Conservation (phyloP, 305 asterid genomes). For the Solanum hybrid region DNA sequence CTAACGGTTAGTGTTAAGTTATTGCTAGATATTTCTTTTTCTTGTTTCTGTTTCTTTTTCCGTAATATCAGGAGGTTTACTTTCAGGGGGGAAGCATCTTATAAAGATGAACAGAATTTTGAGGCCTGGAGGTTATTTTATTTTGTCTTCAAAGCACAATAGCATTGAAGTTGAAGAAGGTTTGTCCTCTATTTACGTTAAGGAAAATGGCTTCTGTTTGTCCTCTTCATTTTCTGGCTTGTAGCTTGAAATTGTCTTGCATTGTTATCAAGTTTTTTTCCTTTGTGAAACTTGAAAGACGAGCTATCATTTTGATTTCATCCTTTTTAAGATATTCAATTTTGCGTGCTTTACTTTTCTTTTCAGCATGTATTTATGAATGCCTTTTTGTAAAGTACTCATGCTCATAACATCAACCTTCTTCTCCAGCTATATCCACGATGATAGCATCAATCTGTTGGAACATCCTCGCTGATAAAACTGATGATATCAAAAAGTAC, state of each 20-base stretch:
- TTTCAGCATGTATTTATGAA: neutral
- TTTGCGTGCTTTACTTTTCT: neutral
- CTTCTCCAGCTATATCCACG: slow-evolving; percentile 56
- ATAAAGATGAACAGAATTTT: slow-evolving; percentile 84
- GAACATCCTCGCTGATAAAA: slow-evolving; percentile 88
- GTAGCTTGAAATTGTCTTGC: neutral
- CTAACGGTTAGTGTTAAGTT: slow-evolving; percentile 49
- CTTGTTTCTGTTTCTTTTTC: slow-evolving; percentile 6
- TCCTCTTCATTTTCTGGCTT: neutral
- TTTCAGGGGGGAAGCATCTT: slow-evolving; percentile 79
- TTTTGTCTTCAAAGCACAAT: slow-evolving; percentile 61
- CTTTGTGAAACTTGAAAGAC: neutral
- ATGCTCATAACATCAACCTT: neutral
- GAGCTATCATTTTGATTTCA: neutral
- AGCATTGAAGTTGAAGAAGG: slow-evolving; percentile 91
- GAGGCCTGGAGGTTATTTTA: slow-evolving; percentile 96
- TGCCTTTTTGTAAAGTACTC: neutral
- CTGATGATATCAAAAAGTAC: slow-evolving; percentile 56
- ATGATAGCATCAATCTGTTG: slow-evolving; percentile 78
- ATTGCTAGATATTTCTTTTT: neutral
- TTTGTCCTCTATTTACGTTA: slow-evolving; percentile 23
- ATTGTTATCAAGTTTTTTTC: neutral
- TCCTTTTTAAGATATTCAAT: neutral
- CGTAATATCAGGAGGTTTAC: neutral
- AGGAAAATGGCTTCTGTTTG: neutral